Conservation (phyloP, 78 protist species). For the Cavenderia fasciculata region DNA sequence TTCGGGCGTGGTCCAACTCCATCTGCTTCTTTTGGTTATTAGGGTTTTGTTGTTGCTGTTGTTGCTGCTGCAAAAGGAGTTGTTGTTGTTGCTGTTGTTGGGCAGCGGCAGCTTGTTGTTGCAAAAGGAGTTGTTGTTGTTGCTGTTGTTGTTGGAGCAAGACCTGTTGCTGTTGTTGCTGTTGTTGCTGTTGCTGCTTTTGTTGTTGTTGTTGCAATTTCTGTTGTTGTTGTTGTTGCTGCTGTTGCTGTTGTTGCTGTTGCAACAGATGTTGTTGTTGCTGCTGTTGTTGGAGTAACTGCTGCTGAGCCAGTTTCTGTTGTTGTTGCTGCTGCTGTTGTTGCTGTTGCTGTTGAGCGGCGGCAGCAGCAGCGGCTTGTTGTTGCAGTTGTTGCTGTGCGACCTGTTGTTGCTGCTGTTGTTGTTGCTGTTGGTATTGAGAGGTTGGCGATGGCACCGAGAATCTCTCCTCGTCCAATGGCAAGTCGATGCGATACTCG, state of each 20-base stretch:
- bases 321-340: neutral
- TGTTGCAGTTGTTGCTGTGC: conserved; percentile 24
- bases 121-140: neutral
- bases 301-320: conserved; percentile 33
- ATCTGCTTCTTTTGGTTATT: conserved; percentile 32
- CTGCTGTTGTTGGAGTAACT: conserved; percentile 19
- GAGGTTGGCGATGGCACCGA: conserved; percentile 69
- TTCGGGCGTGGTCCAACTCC: conserved; percentile 89
- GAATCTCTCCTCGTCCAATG: conserved; percentile 22
- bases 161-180: neutral
- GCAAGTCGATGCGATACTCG: conserved; percentile 90
- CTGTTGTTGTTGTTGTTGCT: conserved; percentile 2
- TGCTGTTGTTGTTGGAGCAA: conserved; percentile 7
- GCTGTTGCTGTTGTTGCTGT: neutral
- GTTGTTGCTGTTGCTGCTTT: neutral
- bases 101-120: neutral
- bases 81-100: conserved; percentile 18
- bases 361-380: neutral
- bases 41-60: conserved; percentile 3
- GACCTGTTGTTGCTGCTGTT: neutral
- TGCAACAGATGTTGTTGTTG: neutral
- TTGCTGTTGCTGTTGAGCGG: neutral
- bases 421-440: conserved; percentile 8
- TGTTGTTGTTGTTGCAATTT: neutral
- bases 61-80: neutral